Base-by-base conservation (phyloP, 176 grass and related monocot genomes). In the Elymus sibiricus region DNA sequence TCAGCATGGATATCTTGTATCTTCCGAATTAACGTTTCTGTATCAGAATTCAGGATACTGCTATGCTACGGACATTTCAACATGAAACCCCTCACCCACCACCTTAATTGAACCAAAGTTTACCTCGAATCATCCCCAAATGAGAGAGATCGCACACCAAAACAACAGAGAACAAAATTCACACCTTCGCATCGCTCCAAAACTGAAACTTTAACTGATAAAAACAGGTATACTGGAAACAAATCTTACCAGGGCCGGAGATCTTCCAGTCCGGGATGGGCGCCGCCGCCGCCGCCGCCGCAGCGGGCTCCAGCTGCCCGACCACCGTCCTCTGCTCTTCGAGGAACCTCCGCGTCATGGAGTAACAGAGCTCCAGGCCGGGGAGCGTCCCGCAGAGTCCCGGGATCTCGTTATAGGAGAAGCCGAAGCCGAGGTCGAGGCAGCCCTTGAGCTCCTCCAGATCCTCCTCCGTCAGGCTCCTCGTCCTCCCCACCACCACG, bases 341-440 rank as follows among this genome's bases (percentile, higher is more conserved):
- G 59, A 89, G 85, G 75, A 96, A 93, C 59, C 89, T 83, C 85
- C 88, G 44, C 14, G 89, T 90, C 91, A 96, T 91, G 85, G 91
- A 96, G 77, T 96, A 93, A 69, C 94, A 96, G 53, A 96, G 75
- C 78, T 93, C 94, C 28, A 96, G 85, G 3, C 89, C 91, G 4
- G 91, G 91, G 14, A 96, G 87, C 76, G 94, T 96, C 79, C 53
- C 83, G 79, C 94, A 88, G 1, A 96, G 87, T 79, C 82, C 91
- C 25, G 94, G 91, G 61, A 96, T 96, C 87, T 96, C 85, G 22
- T 88, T 32, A 44, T 96, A 93, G 5, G 82, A 77, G 44, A 93
- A 96, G 0, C 91, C 91, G 66, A 96, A 96, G 4, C 94, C 89
- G 13, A 96, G 91, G 86, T 96, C 94, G 85, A 96, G 80, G 89